Evolutionary conservation across 208 protist species (phyloP).

Genomic region (Trypanosoma boissoni): DNA sequence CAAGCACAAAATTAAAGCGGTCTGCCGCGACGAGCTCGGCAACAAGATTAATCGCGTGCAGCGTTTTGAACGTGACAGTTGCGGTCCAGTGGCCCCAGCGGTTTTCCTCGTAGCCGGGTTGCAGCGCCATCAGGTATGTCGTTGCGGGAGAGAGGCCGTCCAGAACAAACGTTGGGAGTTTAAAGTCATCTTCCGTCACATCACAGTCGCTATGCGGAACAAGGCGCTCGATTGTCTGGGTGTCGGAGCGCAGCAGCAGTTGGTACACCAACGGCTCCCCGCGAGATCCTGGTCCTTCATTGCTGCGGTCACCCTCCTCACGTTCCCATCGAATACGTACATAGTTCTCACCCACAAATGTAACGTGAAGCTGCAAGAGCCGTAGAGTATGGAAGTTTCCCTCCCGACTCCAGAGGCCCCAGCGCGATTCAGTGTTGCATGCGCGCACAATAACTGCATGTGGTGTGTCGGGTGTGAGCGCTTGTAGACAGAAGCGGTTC

Average conservation of each 20-base stretch:
- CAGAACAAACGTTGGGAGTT: slow-evolving; percentile 42
- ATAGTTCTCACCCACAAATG: slow-evolving; percentile 75
- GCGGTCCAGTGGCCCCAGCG: slow-evolving; percentile 82
- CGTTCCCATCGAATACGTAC: slow-evolving; percentile 69
- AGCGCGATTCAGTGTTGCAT: slow-evolving; percentile 64
- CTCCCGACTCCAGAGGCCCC: slow-evolving; percentile 89
- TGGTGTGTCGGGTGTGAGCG: slow-evolving; percentile 57
- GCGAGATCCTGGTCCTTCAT: slow-evolving; percentile 11
- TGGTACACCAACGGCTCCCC: slow-evolving; percentile 30
- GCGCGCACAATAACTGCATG: slow-evolving; percentile 84
- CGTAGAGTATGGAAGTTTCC: slow-evolving; percentile 59
- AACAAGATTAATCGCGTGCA: slow-evolving; percentile 43
- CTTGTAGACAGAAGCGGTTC: slow-evolving; percentile 45
- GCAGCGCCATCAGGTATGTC: slow-evolving; percentile 82
- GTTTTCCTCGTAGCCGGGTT: slow-evolving; percentile 78
- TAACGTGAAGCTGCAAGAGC: slow-evolving; percentile 45
- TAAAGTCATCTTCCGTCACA: slow-evolving; percentile 24
- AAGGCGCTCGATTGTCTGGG: slow-evolving; percentile 25
- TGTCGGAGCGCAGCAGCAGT: slow-evolving; percentile 26
- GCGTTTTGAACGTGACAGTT: slow-evolving; percentile 58
- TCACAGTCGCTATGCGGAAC: slow-evolving; percentile 21
- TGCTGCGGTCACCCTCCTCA: slow-evolving; percentile 28
- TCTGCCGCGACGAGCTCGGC: slow-evolving; percentile 31
- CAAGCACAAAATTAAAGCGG: slow-evolving; percentile 41
- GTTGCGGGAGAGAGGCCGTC: slow-evolving; percentile 56